Base-by-base conservation (phyloP, 805 yeast species). In the Grigorovia yakushimaensis region DNA sequence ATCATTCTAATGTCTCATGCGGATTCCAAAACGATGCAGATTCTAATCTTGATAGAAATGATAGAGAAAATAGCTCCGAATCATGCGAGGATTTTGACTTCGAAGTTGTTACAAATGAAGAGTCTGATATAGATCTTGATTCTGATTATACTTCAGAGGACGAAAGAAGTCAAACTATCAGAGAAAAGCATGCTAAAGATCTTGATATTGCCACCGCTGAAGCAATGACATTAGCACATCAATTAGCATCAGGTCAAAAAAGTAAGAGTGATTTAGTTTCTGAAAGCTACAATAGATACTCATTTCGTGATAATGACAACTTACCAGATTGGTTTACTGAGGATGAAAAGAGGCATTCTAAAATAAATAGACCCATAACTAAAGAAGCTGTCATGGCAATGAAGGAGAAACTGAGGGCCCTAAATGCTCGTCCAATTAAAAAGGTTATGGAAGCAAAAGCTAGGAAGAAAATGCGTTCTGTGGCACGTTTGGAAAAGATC, bases 391-490 rank as follows among this genome's bases (percentile, higher is more conserved):
- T 86, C 0, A 67, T 78, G 49, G 93, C 91, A 0, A 70, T 85
- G 49, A 82, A 81, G 59, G 89, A 82, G 55, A 84, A 84, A 62
- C 68, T 79, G 73, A 79, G 73, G 61, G 84, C 89, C 51, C 70
- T 93, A 65, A 93, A 93, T 67, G 97, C 98, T 10, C 81, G 99
- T 66, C 98, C 99, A 10, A 91, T 93, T 61, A 93, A 93, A 79
- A 93, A 93, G 78, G 97, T 93, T n/a, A 77, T 86, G 56, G 99
- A 93, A 69, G 98, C 98, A 5, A 82, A 87, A 64, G 97, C 95
- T 21, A 82, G 98, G 68, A 91, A 91, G 82, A 85, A 85, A 76
- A 76, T 85, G 86, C 81, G 96, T 67, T 95, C 97, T 4, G 73
- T 84, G 57, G 79, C 82, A 61, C 79, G 95, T 62, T 70, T 91